A percentile compares a stretch with the other conserved stretches of the same genome.
phyloP scores from a whole-genome alignment of 1,284 basidiomycete genomes.

The Cutaneotrichosporon cavernicola region DNA sequence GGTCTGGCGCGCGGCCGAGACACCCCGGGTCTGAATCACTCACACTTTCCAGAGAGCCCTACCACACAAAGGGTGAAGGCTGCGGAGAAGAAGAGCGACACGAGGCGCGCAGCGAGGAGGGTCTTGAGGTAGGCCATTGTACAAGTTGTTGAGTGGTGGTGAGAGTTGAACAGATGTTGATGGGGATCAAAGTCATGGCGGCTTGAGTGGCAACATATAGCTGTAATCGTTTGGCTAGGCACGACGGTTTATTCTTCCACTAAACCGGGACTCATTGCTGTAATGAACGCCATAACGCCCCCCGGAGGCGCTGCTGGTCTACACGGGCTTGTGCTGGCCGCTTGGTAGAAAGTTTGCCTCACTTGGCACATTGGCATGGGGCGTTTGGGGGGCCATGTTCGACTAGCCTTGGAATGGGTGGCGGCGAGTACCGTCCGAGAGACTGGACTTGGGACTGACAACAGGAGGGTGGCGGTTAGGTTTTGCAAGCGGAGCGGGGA shows the following conservation, averaged over 20 bases:
- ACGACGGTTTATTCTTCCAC: not conserved
- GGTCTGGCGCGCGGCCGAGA: too few relatives aligned
- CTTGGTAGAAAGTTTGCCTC: not conserved
- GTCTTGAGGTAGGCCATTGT: slow-evolving; percentile 16
- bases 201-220: slow-evolving; percentile 1
- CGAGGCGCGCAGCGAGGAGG: slow-evolving; percentile 18
- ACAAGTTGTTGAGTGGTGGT: not conserved
- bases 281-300: not conserved
- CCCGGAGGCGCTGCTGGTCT: not conserved
- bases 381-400: not conserved
- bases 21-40: slow-evolving; percentile 6
- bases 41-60: slow-evolving; percentile 18
- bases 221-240: not conserved
- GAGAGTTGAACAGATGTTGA: not conserved
- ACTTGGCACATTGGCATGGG: not conserved
- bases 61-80: slow-evolving; percentile 19
- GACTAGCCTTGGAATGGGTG: not conserved
- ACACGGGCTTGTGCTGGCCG: not conserved
- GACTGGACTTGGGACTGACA: not conserved
- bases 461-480: not conserved
- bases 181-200: not conserved
- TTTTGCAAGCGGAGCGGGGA: slow-evolving; percentile 1
- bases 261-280: not conserved
- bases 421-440: not conserved
- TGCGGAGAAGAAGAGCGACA: slow-evolving; percentile 13